phyloP scores from a whole-genome alignment of 805 yeast species.

The Ogataea neopini region DNA sequence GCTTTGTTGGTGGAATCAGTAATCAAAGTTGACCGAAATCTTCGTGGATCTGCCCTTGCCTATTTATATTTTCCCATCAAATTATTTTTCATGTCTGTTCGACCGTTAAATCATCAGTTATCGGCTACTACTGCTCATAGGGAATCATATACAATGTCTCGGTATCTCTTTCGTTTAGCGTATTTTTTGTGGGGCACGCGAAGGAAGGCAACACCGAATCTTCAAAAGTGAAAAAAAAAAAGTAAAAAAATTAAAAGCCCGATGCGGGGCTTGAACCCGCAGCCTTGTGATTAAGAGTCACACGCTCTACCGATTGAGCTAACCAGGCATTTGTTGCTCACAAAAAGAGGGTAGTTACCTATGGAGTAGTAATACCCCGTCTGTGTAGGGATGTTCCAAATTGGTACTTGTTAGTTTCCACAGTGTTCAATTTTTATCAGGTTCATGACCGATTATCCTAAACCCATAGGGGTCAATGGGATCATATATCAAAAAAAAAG shows the following conservation, averaged over 20 bases:
- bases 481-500: neutral
- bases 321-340: conserved; percentile 10
- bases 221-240: neutral
- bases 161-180: conserved; percentile 8
- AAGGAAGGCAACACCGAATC: conserved; percentile 16
- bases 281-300: conserved; percentile 16
- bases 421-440: conserved; percentile 1
- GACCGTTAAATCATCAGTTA: neutral
- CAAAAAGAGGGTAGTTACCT: neutral
- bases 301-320: conserved; percentile 18
- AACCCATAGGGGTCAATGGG: neutral
- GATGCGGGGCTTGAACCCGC: conserved; percentile 17
- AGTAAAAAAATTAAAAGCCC: conserved; percentile 6
- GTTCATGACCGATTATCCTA: conserved; percentile 9
- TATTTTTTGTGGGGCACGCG: neutral
- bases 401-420: no score
- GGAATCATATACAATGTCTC: conserved; percentile 5
- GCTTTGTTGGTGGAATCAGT: no score
- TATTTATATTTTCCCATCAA: neutral
- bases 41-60: no score
- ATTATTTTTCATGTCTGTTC: neutral
- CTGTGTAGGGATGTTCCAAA: neutral
- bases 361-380: no score
- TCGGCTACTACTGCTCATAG: conserved; percentile 22
- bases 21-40: no score